Evolutionary conservation across 371 early-diverging fungal species (phyloP).

Genomic region (Rhizopus stolonifer): DNA sequence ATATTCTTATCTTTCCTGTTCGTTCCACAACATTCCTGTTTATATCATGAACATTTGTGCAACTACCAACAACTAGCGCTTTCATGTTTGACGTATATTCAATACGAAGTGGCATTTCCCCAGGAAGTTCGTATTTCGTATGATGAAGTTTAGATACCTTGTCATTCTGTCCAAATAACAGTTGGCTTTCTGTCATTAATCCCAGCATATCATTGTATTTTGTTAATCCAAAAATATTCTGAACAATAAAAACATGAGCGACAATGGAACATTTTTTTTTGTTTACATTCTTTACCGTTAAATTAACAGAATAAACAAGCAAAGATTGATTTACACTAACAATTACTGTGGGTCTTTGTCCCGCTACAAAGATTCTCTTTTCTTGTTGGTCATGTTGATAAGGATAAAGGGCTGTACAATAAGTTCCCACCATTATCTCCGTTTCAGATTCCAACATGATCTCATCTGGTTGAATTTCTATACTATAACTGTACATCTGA

Average conservation of each 20-base stretch:
- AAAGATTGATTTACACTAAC: conserved; percentile 63
- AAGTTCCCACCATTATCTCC: conserved; percentile 20
- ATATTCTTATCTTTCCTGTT: conserved; percentile 56
- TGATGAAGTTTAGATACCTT: conserved; percentile 82
- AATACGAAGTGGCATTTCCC: conserved; percentile 71
- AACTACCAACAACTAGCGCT: conserved; percentile 62
- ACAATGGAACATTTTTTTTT: background rate
- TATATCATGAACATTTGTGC: conserved; percentile 19
- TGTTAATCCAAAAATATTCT: conserved; percentile 60
- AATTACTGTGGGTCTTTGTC: conserved; percentile 84
- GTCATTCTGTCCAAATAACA: conserved; percentile 77
- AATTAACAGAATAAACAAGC: conserved; percentile 77
- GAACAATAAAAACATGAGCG: background rate
- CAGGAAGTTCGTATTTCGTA: conserved; percentile 61
- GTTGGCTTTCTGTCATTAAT: conserved; percentile 55
- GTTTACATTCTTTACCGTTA: conserved; percentile 47
- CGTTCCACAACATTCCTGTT: conserved; percentile 43
- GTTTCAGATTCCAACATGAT: background rate
- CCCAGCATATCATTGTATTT: conserved; percentile 65
- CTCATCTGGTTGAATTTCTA: conserved; percentile 25
- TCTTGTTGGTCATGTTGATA: conserved; percentile 27
- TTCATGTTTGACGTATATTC: conserved; percentile 53
- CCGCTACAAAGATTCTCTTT: conserved; percentile 73
- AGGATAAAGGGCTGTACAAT: conserved; percentile 19
- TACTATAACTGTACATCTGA: conserved; percentile 56